Percentiles rank a stretch among this genome's conserved stretches.
These are phyloP conservation scores for Dioscorea cayenensis DNA, from an alignment of 116 monocot genomes.

Conservation along the genomic window DNA sequence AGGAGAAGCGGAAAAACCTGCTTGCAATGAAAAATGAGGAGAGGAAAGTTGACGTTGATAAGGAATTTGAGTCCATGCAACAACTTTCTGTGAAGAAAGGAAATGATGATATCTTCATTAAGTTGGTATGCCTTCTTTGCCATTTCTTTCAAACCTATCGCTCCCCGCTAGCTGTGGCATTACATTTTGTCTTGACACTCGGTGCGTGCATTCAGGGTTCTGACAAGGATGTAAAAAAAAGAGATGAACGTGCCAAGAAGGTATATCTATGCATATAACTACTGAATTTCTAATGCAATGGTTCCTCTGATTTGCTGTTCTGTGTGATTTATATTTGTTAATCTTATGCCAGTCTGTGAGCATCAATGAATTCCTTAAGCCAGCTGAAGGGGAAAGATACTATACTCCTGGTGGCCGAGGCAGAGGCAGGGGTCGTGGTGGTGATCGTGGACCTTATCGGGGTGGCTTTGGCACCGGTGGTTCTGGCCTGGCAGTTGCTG, in stretches of 20 bases:
- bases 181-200: background rate
- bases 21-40: constrained; percentile 71
- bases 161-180: background rate
- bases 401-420: constrained; percentile 1
- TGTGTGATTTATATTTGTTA: background rate
- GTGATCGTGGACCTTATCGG: background rate
- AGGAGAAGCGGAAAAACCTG: constrained; percentile 83
- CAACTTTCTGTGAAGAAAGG: constrained; percentile 75
- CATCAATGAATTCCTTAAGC: constrained; percentile 13
- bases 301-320: background rate
- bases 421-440: background rate
- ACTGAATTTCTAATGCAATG: background rate
- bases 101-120: constrained; percentile 67
- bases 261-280: constrained; percentile 12
- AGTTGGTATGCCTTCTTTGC: constrained; percentile 43
- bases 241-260: constrained; percentile 55
- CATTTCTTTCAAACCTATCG: too few relatives aligned
- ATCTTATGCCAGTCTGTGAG: constrained; percentile 1
- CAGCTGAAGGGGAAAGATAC: constrained; percentile 8
- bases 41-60: constrained; percentile 70
- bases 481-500: background rate
- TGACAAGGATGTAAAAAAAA: constrained; percentile 53
- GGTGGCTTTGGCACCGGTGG: background rate
- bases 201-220: constrained; percentile 26
- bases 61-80: constrained; percentile 75